Percentiles rank a stretch among this genome's conserved stretches.
These are phyloP conservation scores for Phytophthora uliginosa DNA, from an alignment of 352 stramenopile species.

Conservation along the genomic window DNA sequence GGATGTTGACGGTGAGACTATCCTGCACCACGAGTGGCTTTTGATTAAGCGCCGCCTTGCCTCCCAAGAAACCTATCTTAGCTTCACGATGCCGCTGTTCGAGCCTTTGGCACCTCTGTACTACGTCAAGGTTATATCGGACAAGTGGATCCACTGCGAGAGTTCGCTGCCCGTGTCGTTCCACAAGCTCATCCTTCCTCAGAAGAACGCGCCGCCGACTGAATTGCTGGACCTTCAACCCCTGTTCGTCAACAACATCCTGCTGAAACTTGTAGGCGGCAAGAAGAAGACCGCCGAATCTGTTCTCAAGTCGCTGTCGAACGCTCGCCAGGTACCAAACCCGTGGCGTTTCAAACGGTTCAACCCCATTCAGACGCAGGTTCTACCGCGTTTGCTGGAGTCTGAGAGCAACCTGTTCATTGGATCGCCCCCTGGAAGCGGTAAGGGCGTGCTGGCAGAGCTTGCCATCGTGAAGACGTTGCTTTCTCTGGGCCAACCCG, in stretches of 20 bases:
- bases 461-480: slow-evolving; percentile 97
- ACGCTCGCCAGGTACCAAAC: slow-evolving; percentile 47
- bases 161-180: slow-evolving; percentile 98
- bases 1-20: slow-evolving; percentile 98
- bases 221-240: slow-evolving; percentile 99
- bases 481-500: slow-evolving; percentile 61
- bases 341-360: slow-evolving; percentile 93
- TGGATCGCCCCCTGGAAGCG: slow-evolving; percentile 95
- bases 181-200: slow-evolving; percentile 98
- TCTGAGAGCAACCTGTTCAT: slow-evolving; percentile 97
- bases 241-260: slow-evolving; percentile 91
- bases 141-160: slow-evolving; percentile 99
- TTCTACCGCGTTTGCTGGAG: slow-evolving; percentile 97
- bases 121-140: slow-evolving; percentile 98
- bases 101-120: slow-evolving; percentile 98
- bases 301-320: slow-evolving; percentile 56
- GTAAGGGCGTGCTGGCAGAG: slow-evolving; percentile 96
- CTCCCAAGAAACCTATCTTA: slow-evolving; percentile 83
- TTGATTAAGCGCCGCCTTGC: slow-evolving; percentile 93
- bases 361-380: slow-evolving; percentile 99
- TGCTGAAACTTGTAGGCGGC: slow-evolving; percentile 71
- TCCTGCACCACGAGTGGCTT: slow-evolving; percentile 99
- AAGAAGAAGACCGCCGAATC: slow-evolving; percentile 73
- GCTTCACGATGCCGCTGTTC: slow-evolving; percentile 98
- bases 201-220: slow-evolving; percentile 98